A percentile compares a stretch with the other conserved stretches of the same genome.
Conservation (phyloP, 352 stramenopile genomes). For the Thalassiosira delicatula region DNA sequence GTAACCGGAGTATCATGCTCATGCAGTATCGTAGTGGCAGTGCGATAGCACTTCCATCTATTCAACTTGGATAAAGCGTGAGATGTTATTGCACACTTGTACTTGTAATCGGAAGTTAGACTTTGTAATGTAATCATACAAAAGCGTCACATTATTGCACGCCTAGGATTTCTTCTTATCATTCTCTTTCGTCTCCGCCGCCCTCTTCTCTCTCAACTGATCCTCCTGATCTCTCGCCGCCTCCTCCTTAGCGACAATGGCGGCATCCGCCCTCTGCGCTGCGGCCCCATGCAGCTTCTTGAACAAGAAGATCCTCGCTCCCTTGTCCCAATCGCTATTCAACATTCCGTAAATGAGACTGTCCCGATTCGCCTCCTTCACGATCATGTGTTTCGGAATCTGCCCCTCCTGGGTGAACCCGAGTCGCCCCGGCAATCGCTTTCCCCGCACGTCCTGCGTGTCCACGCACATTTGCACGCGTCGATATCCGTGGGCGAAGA, state of each 20-base stretch:
- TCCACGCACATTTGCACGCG: constrained; percentile 77
- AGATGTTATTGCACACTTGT: no score
- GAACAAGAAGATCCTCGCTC: constrained; percentile 68
- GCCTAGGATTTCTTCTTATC: constrained; percentile 48
- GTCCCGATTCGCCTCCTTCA: constrained; percentile 81
- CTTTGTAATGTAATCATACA: no score
- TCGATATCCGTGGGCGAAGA: constrained; percentile 83
- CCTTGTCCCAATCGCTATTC: constrained; percentile 85
- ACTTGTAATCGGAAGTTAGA: no score
- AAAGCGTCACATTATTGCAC: no score
- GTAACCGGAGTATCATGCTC: no score
- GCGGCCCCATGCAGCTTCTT: constrained; percentile 74
- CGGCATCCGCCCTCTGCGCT: constrained; percentile 57
- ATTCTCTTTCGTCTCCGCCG: constrained; percentile 40
- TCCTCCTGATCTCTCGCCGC: constrained; percentile 69
- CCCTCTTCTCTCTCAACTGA: constrained; percentile 38
- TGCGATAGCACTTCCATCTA: no score
- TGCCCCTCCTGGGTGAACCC: constrained; percentile 79
- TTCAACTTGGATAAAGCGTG: no score
- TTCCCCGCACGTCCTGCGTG: constrained; percentile 64
- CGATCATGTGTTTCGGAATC: constrained; percentile 77
- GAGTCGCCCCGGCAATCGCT: constrained; percentile 68
- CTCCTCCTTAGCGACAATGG: constrained; percentile 73
- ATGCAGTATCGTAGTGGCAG: no score
- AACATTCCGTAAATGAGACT: constrained; percentile 81